Conservation (phyloP, 441 rosid species). For the Pelargonium cotyledonis region DNA sequence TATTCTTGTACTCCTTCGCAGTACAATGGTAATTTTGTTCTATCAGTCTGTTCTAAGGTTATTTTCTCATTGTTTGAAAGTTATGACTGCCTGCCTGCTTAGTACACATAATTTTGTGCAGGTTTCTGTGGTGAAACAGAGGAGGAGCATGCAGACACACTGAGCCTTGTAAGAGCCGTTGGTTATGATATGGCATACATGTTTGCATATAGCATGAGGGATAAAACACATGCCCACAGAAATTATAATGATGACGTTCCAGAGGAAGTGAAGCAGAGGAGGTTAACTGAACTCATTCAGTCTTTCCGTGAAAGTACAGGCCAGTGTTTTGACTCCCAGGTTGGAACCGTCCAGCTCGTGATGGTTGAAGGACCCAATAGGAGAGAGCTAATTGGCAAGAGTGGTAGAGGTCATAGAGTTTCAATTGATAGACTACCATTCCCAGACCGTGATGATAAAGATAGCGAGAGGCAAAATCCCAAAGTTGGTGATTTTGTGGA, state of each 20-base stretch:
- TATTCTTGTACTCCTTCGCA: too few relatives aligned
- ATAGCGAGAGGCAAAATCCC: constrained; percentile 38
- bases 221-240: constrained; percentile 84
- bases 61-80: neutral
- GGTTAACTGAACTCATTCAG: constrained; percentile 69
- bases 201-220: constrained; percentile 97
- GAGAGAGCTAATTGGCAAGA: constrained; percentile 84
- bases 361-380: constrained; percentile 87
- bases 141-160: constrained; percentile 71
- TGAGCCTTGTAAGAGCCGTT: constrained; percentile 58
- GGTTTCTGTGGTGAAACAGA: constrained; percentile 96
- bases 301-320: constrained; percentile 78
- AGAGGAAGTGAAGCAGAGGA: constrained; percentile 77
- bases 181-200: constrained; percentile 90
- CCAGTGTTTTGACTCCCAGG: constrained; percentile 59
- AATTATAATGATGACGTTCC: constrained; percentile 69
- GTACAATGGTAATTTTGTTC: too few relatives aligned
- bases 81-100: constrained; percentile 8
- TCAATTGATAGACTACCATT: constrained; percentile 45
- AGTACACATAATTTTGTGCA: constrained; percentile 16
- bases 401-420: constrained; percentile 76
- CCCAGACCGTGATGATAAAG: constrained; percentile 26
- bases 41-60: too few relatives aligned
- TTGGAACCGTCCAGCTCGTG: constrained; percentile 64
- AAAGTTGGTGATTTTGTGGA: constrained; percentile 70